Evolutionary conservation across 192 early-diverging fungal species (phyloP), one percentile per base, ranked within the genome.

Genomic region (Backusella sp.): DNA sequence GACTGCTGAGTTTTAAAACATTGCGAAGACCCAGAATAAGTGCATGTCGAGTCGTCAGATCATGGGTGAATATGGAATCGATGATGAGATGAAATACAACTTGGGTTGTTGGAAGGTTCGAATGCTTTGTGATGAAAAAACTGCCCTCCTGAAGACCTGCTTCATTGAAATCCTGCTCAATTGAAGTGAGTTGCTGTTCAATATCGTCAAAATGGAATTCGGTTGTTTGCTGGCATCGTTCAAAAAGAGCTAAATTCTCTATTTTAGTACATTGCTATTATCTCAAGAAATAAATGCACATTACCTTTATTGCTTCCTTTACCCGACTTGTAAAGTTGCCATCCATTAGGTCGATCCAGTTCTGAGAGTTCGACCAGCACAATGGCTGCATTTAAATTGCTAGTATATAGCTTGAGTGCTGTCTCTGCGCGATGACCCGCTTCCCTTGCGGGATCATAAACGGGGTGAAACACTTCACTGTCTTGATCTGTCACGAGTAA

Each of bases 171-270:
- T 89, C 85, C 0, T 84, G 77, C 70, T 88, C 84, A 34, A 93
- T 81, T 6, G 77, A 75, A 35, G 83, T 75, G 28, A 94, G 67
- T 78, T 95, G 94, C 1, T 81, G 80, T 35, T 91, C 89, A 42
- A 95, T 82, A 34, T 86, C 79, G 7, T 90, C 80, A 80, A 94
- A 95, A 82, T 95, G 94, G 52, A 94, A 90, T 66, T 95, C 94
- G 0, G 93, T 93, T 15, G 91, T 87, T 19, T 84, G 83, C 72
- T 85, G 82, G 68, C 91, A 92, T 34, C 86, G 77, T 42, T 84
- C 59, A 81, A 94, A 92, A 30, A 95, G 85, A 35, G 80, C 87
- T 86, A 44, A 14, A 14, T 12, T 6, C 1, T 52, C 17, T 21
- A 52, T 52, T 1, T 53, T 21, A 23, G 6, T 53, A 4, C 15